Conservation (phyloP, 345 rosid genomes). For the Isatis tinctoria region DNA sequence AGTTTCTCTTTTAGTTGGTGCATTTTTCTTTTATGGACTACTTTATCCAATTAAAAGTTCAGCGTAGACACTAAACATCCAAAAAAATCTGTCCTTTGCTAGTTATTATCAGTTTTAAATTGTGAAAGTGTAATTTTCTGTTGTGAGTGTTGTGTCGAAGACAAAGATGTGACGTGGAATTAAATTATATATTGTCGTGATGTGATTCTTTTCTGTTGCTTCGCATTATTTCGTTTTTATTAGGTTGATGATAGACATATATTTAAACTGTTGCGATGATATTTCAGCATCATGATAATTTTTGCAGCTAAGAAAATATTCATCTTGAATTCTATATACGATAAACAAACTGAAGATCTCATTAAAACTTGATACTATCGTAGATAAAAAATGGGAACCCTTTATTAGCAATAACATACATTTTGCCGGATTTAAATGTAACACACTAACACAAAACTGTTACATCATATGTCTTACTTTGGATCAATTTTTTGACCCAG, state of each 20-base stretch:
- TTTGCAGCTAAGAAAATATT: neutral
- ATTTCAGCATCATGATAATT: neutral
- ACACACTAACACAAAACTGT: neutral
- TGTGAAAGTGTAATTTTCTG: slow-evolving; percentile 18
- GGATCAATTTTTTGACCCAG: neutral
- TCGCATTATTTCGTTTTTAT: slow-evolving; percentile 14
- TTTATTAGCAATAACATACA: too few species aligned
- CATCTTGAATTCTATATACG: neutral
- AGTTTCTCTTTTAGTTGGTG: neutral
- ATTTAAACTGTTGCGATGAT: neutral
- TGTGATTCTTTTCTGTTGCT: slow-evolving; percentile 11
- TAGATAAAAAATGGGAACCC: neutral
- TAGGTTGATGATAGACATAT: neutral
- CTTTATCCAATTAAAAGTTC: slow-evolving; percentile 14
- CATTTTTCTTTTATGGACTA: neutral
- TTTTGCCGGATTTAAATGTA: neutral
- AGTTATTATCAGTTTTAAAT: neutral
- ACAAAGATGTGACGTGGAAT: slow-evolving; percentile 27
- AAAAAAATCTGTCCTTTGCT: neutral
- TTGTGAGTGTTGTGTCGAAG: slow-evolving; percentile 19
- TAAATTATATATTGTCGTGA: slow-evolving; percentile 12
- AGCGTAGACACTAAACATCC: neutral
- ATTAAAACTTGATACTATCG: neutral
- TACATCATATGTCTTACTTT: neutral
- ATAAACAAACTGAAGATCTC: neutral